phyloP scores from a whole-genome alignment of 352 stramenopile species.

The Globisporangium canariense region DNA sequence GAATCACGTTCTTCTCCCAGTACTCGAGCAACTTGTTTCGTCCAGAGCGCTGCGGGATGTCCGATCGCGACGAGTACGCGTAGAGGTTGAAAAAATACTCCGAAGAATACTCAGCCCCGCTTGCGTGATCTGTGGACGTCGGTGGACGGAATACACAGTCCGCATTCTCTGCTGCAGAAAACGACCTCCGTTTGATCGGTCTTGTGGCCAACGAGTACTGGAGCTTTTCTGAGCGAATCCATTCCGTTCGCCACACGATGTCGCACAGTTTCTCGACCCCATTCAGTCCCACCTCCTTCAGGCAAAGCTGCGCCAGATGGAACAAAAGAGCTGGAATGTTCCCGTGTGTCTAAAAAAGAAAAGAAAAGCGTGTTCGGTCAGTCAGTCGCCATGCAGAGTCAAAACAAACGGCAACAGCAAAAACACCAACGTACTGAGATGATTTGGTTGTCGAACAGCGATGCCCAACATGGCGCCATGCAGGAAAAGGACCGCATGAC shows the following conservation, averaged over 20 bases:
- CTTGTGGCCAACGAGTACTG: constrained; percentile 43
- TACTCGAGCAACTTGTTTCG: constrained; percentile 83
- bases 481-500: constrained; percentile 53
- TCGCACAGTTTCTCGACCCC: constrained; percentile 30
- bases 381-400: neutral
- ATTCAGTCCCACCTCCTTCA: constrained; percentile 34
- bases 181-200: constrained; percentile 39
- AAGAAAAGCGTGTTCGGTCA: constrained; percentile 1
- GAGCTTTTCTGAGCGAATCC: constrained; percentile 33
- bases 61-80: constrained; percentile 52
- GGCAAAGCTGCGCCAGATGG: constrained; percentile 55
- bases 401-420: neutral
- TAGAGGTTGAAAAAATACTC: constrained; percentile 77
- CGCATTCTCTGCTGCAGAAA: constrained; percentile 31
- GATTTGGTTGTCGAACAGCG: constrained; percentile 63
- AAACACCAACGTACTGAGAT: constrained; percentile 35
- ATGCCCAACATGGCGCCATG: constrained; percentile 40
- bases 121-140: constrained; percentile 18
- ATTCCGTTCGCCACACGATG: constrained; percentile 43
- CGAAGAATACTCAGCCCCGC: constrained; percentile 14
- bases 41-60: constrained; percentile 64
- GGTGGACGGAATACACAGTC: constrained; percentile 27
- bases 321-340: constrained; percentile 60
- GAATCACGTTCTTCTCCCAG: constrained; percentile 85
- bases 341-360: constrained; percentile 39